These are phyloP conservation scores for Lanmaoa pseudosensibilis DNA, from an alignment of 768 basidiomycete genomes.

Conservation along the genomic window DNA sequence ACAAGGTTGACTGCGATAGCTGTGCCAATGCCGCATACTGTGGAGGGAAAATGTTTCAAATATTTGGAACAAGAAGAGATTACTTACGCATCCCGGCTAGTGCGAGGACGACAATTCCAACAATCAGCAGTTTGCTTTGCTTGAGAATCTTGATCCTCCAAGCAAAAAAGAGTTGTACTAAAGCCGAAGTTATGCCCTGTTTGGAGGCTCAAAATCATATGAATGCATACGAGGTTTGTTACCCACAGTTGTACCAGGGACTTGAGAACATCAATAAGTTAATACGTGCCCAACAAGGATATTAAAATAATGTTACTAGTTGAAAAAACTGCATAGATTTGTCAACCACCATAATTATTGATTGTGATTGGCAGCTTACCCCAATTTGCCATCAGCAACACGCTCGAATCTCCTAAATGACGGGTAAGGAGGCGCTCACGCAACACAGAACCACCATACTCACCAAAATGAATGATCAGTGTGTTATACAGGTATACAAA, in stretches of 20 bases:
- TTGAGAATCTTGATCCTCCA: slow-evolving; percentile 28
- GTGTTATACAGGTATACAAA: slow-evolving; percentile 27
- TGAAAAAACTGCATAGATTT: slow-evolving; percentile 27
- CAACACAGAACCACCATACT: not conserved
- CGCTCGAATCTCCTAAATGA: slow-evolving; percentile 15
- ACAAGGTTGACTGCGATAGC: slow-evolving; percentile 31
- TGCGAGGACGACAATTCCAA: slow-evolving; percentile 14
- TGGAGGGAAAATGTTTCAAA: slow-evolving; percentile 3
- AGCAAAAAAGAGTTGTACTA: slow-evolving; percentile 31
- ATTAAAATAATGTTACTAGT: slow-evolving; percentile 17
- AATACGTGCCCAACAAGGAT: not conserved
- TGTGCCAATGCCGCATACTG: slow-evolving; percentile 34
- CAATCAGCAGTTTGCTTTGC: slow-evolving; percentile 10
- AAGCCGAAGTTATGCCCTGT: slow-evolving; percentile 28
- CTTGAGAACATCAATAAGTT: slow-evolving; percentile 8
- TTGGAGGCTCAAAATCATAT: not conserved
- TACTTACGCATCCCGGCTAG: slow-evolving; percentile 20
- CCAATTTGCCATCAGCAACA: slow-evolving; percentile 22
- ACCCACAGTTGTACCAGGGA: slow-evolving; percentile 26
- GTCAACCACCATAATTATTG: not conserved
- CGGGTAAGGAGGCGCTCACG: not conserved
- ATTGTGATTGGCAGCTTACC: slow-evolving; percentile 7
- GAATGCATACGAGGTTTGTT: not conserved
- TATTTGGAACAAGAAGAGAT: not conserved
- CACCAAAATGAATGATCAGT: slow-evolving; percentile 29